Conservation (phyloP, 75 land plant species). For the Selaginella moellendorffii region DNA sequence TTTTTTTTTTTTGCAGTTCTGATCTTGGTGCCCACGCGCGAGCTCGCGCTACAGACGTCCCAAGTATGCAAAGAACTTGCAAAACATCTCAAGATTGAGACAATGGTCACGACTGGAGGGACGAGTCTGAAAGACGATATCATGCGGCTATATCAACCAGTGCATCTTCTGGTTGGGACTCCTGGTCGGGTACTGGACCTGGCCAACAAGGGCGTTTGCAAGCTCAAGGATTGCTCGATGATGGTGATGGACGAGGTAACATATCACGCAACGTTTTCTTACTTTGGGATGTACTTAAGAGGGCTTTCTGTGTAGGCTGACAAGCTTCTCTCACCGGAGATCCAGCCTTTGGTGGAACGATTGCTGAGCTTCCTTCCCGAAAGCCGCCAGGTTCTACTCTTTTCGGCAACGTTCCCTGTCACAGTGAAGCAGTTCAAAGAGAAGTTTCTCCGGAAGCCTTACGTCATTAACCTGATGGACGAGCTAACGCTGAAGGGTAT, state of each 20-base stretch:
- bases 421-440: constrained; percentile 95
- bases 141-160: constrained; percentile 91
- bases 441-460: constrained; percentile 66
- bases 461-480: constrained; percentile 88
- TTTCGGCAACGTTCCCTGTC: constrained; percentile 94
- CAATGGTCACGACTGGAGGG: constrained; percentile 94
- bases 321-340: constrained; percentile 88
- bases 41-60: constrained; percentile 89
- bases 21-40: constrained; percentile 83
- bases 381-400: constrained; percentile 70
- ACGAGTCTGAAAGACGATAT: constrained; percentile 91
- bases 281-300: neutral
- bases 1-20: constrained; percentile 67
- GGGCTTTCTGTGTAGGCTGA: constrained; percentile 53
- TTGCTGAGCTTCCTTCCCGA: constrained; percentile 58
- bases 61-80: constrained; percentile 97
- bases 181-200: constrained; percentile 89
- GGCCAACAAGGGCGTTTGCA: constrained; percentile 74
- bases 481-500: constrained; percentile 94
- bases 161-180: constrained; percentile 90
- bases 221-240: constrained; percentile 70
- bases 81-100: constrained; percentile 69
- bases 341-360: constrained; percentile 78
- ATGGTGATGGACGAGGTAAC: constrained; percentile 92
- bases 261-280: neutral